A percentile compares a stretch with the other conserved stretches of the same genome.
Evolutionary conservation across 805 yeast species (phyloP).

Genomic region (Starmera pachycereana): DNA sequence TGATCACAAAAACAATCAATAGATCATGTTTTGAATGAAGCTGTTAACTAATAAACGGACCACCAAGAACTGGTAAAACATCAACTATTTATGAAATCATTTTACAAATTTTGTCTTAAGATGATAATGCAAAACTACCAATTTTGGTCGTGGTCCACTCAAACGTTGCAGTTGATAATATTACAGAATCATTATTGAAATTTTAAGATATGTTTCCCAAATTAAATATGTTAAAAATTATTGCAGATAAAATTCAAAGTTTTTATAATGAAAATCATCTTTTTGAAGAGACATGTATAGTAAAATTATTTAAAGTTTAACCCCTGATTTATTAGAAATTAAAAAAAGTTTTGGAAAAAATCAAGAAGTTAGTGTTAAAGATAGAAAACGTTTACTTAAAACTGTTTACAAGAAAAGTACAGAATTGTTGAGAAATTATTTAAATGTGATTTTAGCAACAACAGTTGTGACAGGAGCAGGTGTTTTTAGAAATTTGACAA

Average conservation of each 20-base stretch:
- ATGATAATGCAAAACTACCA: constrained; percentile 46
- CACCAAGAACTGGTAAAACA: constrained; percentile 78
- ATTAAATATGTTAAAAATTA: constrained; percentile 42
- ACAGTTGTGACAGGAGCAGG: constrained; percentile 65
- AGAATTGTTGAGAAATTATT: constrained; percentile 47
- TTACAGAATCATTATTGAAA: constrained; percentile 55
- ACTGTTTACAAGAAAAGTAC: constrained; percentile 34
- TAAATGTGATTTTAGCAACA: constrained; percentile 62
- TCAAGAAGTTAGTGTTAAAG: constrained; percentile 33
- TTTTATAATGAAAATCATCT: constrained; percentile 50
- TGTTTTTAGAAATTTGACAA: constrained; percentile 42
- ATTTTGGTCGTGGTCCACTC: constrained; percentile 68
- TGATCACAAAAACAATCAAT: constrained; percentile 67
- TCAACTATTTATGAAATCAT: constrained; percentile 58
- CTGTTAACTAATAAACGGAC: constrained; percentile 56
- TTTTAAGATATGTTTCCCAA: constrained; percentile 24
- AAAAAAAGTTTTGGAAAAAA: constrained; percentile 33
- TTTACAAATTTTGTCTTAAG: constrained; percentile 34
- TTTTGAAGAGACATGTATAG: constrained; percentile 49
- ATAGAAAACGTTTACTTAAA: constrained; percentile 38
- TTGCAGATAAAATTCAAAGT: constrained; percentile 47
- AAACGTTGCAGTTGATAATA: constrained; percentile 65
- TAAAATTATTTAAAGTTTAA: constrained; percentile 39
- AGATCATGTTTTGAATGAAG: constrained; percentile 48
- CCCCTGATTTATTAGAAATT: constrained; percentile 32